Percentiles rank a stretch among this genome's conserved stretches.
Conservation (phyloP, 306 rosid genomes). For the Lablab purpureus region DNA sequence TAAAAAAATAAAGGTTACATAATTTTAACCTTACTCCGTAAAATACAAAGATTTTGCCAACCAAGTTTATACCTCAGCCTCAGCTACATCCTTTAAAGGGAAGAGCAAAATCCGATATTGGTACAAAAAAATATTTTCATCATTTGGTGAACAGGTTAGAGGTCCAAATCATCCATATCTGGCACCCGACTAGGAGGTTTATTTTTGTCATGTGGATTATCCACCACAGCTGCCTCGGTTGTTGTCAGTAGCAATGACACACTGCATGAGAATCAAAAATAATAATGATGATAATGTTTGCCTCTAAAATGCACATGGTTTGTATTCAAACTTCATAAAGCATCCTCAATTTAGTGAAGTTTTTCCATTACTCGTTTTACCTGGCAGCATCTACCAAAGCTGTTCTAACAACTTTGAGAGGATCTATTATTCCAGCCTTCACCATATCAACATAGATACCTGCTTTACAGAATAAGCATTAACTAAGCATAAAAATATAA, state of each 20-base stretch:
- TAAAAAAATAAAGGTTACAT: slow-evolving; percentile 12
- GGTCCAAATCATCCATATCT: slow-evolving; percentile 71
- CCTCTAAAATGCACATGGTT: not conserved
- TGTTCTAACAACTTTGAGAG: slow-evolving; percentile 91
- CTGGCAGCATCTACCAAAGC: slow-evolving; percentile 94
- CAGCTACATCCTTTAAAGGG: slow-evolving; percentile 25
- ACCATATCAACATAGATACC: slow-evolving; percentile 94
- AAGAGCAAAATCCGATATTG: slow-evolving; percentile 7
- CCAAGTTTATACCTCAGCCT: slow-evolving; percentile 25
- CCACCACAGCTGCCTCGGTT: slow-evolving; percentile 80
- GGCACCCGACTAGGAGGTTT: slow-evolving; percentile 77
- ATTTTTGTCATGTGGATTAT: slow-evolving; percentile 55
- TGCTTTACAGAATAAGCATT: slow-evolving; percentile 48
- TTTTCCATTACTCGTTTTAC: slow-evolving; percentile 51
- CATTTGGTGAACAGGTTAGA: slow-evolving; percentile 42
- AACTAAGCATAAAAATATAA: slow-evolving; percentile 17
- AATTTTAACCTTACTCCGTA: slow-evolving; percentile 18
- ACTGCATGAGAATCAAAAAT: slow-evolving; percentile 51
- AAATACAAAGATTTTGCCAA: slow-evolving; percentile 25
- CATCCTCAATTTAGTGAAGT: not conserved
- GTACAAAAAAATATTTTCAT: slow-evolving; percentile 32
- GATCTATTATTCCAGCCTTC: slow-evolving; percentile 87
- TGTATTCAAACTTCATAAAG: not conserved
- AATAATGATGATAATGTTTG: not conserved
- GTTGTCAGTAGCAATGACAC: slow-evolving; percentile 86